phyloP scores from a whole-genome alignment of 2,329 filamentous ascomycete genomes.

The Sporothrix phasma region DNA sequence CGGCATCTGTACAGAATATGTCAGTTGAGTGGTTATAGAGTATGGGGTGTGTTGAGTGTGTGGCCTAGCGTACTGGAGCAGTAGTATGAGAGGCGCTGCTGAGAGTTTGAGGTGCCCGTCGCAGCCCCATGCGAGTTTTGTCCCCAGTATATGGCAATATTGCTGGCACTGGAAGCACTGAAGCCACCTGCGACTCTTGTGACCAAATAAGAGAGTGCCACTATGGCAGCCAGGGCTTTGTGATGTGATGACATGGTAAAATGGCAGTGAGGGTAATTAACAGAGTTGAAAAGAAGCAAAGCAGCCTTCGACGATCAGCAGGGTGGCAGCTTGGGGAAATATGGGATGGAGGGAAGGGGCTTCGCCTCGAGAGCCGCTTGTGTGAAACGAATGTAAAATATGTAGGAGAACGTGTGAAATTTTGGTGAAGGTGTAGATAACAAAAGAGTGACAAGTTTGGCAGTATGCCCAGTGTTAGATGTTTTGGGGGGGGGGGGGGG shows the following conservation, averaged over 20 bases:
- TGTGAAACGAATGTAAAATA: no score
- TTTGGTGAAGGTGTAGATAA: no score
- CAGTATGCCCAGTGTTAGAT: no score
- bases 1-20: constrained; percentile 17
- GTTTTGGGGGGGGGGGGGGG: neutral
- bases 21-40: neutral
- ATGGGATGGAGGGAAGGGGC: no score
- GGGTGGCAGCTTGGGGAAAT: no score
- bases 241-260: neutral
- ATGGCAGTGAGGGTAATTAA: neutral
- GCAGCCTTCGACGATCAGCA: no score
- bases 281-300: neutral
- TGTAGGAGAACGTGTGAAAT: no score
- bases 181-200: constrained; percentile 32
- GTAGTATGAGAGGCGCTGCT: constrained; percentile 48
- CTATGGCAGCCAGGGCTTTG: constrained; percentile 8
- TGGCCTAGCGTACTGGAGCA: constrained; percentile 41
- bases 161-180: constrained; percentile 36
- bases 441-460: neutral
- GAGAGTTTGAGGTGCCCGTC: constrained; percentile 35
- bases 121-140: constrained; percentile 51
- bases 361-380: no score
- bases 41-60: neutral
- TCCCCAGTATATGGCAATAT: constrained; percentile 60
- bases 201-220: constrained; percentile 12